These are phyloP conservation scores for Porphyridium purpureum DNA, from an alignment of 23 red algal genomes.

Conservation along the genomic window DNA sequence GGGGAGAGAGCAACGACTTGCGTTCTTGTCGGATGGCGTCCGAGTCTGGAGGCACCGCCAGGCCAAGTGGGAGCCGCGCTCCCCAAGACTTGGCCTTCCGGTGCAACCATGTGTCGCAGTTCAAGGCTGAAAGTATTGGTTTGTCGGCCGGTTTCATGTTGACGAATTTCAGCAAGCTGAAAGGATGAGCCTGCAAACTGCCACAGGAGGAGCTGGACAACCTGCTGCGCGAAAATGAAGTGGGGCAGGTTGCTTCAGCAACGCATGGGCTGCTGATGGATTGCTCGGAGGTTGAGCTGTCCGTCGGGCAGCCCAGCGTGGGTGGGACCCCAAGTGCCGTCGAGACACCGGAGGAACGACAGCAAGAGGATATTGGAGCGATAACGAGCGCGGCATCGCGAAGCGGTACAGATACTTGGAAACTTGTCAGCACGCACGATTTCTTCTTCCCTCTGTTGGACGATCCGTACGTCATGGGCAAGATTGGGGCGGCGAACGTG, in stretches of 20 bases:
- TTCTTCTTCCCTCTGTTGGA: constrained; percentile 39
- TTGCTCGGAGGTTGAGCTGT: background rate
- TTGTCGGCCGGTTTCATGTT: constrained; percentile 18
- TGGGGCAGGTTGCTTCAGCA: background rate
- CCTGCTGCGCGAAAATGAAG: background rate
- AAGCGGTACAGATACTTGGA: background rate
- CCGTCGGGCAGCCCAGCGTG: background rate
- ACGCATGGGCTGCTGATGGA: background rate
- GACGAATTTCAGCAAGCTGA: constrained; percentile 13
- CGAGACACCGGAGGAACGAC: background rate
- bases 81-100: too few relatives aligned
- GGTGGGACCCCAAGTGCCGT: background rate
- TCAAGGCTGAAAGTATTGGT: too few relatives aligned
- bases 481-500: constrained; percentile 26
- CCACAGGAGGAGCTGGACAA: constrained; percentile 17
- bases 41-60: too few relatives aligned
- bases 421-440: constrained; percentile 14
- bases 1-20: too few relatives aligned
- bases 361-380: background rate
- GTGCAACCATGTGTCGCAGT: too few relatives aligned
- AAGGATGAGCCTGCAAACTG: constrained; percentile 37
- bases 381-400: background rate
- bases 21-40: too few relatives aligned
- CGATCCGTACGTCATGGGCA: constrained; percentile 32
- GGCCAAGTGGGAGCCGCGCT: too few relatives aligned